These are phyloP conservation scores for Vitis riparia DNA, from an alignment of 164 flowering plant genomes.

Conservation along the genomic window DNA sequence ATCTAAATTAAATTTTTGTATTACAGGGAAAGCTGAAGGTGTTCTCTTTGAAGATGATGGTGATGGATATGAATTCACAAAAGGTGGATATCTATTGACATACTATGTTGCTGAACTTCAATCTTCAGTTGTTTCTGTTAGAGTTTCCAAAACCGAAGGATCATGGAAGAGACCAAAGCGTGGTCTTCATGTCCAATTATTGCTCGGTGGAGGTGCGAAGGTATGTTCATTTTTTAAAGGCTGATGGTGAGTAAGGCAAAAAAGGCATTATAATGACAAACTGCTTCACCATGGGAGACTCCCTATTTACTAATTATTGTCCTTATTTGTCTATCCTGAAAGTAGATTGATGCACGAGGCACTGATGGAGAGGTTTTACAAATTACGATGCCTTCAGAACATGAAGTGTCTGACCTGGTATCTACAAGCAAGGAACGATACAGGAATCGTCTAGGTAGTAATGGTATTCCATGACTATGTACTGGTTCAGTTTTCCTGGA, in stretches of 20 bases:
- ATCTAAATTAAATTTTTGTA: neutral
- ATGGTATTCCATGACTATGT: neutral
- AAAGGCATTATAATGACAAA: no score
- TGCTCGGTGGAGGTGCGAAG: constrained; percentile 83
- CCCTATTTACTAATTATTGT: neutral
- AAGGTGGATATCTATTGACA: constrained; percentile 70
- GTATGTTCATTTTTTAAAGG: constrained; percentile 31
- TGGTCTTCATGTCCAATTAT: constrained; percentile 63
- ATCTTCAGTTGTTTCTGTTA: constrained; percentile 65
- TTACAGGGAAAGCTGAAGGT: constrained; percentile 87
- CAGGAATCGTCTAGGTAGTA: constrained; percentile 58
- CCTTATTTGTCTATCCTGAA: constrained; percentile 6
- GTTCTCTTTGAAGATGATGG: constrained; percentile 91
- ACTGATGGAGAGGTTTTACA: constrained; percentile 79
- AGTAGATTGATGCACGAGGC: constrained; percentile 80
- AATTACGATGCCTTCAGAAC: constrained; percentile 64
- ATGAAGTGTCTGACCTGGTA: constrained; percentile 51
- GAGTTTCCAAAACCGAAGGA: constrained; percentile 76
- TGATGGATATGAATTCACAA: constrained; percentile 82
- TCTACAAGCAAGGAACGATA: constrained; percentile 42
- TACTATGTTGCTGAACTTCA: constrained; percentile 73
- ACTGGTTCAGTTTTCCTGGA: neutral
- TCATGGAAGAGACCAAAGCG: constrained; percentile 81
- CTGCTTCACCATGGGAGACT: no score
- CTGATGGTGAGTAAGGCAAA: neutral